Percentiles rank a stretch among this genome's conserved stretches.
Conservation (phyloP, 2,329 filamentous ascomycete genomes). For the Aspergillus udagawae region DNA sequence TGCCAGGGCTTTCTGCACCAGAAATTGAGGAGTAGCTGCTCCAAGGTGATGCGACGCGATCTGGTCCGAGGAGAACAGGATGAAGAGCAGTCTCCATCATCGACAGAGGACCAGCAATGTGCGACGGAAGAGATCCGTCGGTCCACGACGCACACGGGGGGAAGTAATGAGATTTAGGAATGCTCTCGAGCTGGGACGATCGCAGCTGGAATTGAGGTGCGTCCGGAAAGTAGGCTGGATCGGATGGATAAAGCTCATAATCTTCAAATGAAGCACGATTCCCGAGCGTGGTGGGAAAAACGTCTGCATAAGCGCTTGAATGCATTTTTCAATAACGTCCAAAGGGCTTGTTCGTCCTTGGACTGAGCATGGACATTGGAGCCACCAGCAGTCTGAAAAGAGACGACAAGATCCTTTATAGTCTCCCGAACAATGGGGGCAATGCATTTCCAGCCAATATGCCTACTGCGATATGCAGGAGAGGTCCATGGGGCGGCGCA, state of each 20-base stretch:
- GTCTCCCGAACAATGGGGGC: background rate
- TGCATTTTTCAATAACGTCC: background rate
- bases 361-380: background rate
- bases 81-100: background rate
- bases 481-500: background rate
- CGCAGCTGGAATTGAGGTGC: background rate
- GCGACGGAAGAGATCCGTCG: background rate
- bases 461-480: background rate
- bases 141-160: background rate
- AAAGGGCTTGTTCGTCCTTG: background rate
- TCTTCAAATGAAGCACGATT: background rate
- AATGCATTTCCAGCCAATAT: background rate
- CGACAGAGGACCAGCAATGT: background rate
- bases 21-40: conserved; percentile 19
- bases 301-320: background rate
- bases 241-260: background rate
- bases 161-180: background rate
- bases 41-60: conserved; percentile 14
- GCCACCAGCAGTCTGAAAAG: background rate
- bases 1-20: conserved; percentile 22
- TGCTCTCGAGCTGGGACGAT: background rate
- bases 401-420: background rate
- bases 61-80: background rate
- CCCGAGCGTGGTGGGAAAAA: background rate
- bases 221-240: background rate